Evolutionary conservation across 805 yeast species (phyloP).

Genomic region (Yamadazyma philogaea): DNA sequence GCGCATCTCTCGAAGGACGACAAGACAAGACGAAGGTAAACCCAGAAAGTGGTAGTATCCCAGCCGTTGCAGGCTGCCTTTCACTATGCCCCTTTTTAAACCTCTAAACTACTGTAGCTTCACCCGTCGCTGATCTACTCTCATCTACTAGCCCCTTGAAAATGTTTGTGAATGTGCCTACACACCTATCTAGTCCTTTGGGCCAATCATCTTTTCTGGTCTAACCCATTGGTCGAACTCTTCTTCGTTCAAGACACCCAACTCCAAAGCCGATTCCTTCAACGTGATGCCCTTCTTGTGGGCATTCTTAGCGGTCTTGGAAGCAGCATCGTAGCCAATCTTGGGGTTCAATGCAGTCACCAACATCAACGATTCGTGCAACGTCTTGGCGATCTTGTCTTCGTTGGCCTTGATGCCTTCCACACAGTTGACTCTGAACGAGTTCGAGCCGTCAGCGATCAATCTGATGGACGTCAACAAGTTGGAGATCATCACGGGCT

Average conservation of each 20-base stretch:
- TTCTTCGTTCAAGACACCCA: slow-evolving; percentile 75
- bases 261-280: slow-evolving; percentile 90
- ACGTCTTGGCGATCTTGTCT: slow-evolving; percentile 78
- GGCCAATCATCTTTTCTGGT: slow-evolving; percentile 98
- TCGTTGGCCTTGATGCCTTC: slow-evolving; percentile 89
- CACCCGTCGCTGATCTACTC: too few relatives aligned
- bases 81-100: too few relatives aligned
- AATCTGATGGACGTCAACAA: slow-evolving; percentile 83
- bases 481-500: slow-evolving; percentile 93
- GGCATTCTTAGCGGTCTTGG: slow-evolving; percentile 97
- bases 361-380: slow-evolving; percentile 95
- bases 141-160: too few relatives aligned
- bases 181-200: slow-evolving; percentile 45
- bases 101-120: too few relatives aligned
- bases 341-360: slow-evolving; percentile 98
- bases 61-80: too few relatives aligned
- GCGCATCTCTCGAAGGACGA: slow-evolving; percentile 1
- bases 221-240: slow-evolving; percentile 96
- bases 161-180: not conserved
- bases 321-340: slow-evolving; percentile 96
- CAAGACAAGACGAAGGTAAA: too few relatives aligned
- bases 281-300: slow-evolving; percentile 96
- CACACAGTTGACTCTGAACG: slow-evolving; percentile 93
- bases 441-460: slow-evolving; percentile 82
- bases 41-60: too few relatives aligned